Evolutionary conservation across 768 basidiomycete species (phyloP), one percentile per base, ranked within the genome.

Genomic region (Phaeotremella skinneri): DNA sequence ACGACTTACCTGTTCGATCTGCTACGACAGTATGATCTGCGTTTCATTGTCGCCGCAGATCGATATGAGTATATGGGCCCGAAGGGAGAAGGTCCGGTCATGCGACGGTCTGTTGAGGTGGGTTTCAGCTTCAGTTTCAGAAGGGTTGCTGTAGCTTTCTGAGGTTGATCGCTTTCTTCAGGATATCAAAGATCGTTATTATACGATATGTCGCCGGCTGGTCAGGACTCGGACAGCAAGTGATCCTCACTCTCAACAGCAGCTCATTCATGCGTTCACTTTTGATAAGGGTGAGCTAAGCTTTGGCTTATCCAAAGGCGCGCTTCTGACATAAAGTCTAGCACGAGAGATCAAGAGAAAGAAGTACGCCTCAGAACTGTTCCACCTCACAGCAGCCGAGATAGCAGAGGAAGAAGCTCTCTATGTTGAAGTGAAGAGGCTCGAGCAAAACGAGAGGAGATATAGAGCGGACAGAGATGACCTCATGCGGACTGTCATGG

Each of bases 161-260:
- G 17, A 6, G 20, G 55, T 49, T 45, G 9, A 45, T 45, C 6
- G 43, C 17, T 7, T 37, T 7, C 34, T 13, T 45, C 67, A 92
- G 90, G 93, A 96, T 62, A 77, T 98, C 65, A 98, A 97, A 79
- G 90, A 91, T 66, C 82, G 96, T 27, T 98, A 98, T 70, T 97
- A 88, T 75, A 85, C 87, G 50, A 87, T 93, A 17, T 93, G 91
- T 73, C 83, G 96, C 27, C 89, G 88, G 61, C 82, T 98, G 31
- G 82, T 97, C 31, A 83, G 90, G 43, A 89, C 84, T 68, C 81
- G 89, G 26, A 90, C 91, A 17, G 92, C 91, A 82, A 77, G 83
- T 30, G 91, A 91, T 9, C 91, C 94, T 62, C 87, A 91, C 66
- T 79, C 82, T 69, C 91, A 86, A 77, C 80, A 81, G 16, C 82